Evolutionary conservation across 768 basidiomycete species (phyloP), one percentile per base, ranked within the genome.

Genomic region (Amylocystis lapponica): DNA sequence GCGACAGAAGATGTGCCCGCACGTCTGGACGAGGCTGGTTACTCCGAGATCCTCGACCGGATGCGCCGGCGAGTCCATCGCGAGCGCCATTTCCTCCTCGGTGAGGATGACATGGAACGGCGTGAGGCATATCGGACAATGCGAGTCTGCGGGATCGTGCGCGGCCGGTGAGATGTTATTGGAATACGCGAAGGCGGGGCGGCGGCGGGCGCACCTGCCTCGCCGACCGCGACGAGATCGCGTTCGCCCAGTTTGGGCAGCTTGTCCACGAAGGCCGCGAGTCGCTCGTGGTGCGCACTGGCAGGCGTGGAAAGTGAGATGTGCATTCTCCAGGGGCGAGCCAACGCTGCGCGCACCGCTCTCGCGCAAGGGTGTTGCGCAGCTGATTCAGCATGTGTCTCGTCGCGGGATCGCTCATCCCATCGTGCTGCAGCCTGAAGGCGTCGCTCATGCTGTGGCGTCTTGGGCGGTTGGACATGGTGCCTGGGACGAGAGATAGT

Each of bases 11-110:
- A 83, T 52, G 57, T 91, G 87, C 3, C 62, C 58, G 46, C 68
- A 71, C 2, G 60, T 61, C 33, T 59, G 32, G 11, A 27, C 38
- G 19, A 91, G 63, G 50, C 68, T 74, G 17, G 85, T 86, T 17
- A 89, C 78, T 3, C 88, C 88, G 1, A 84, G 61, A 27, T 79
- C 72, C 48, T 86, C 81, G n/a, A 68, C 50, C 13, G 84, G 74
- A 47, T 83, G 74, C 8, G 86, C 83, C 4, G 86, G 85, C 2
- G 86, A 84, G 54, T 89, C 86, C 81, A 89, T 83, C 6, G 71
- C 87, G 19, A 66, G 54, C 1, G 84, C 83, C 39, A 72, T 72
- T 61, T 91, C 86, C 56, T 87, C 84, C 50, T 89, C 83, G 1
- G 85, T 75, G 19, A 90, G 59, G 14, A 83, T 66, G 10, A 83